phyloP scores from a whole-genome alignment of 495 filamentous ascomycete genomes.

The Penicillium macrosclerotiorum region DNA sequence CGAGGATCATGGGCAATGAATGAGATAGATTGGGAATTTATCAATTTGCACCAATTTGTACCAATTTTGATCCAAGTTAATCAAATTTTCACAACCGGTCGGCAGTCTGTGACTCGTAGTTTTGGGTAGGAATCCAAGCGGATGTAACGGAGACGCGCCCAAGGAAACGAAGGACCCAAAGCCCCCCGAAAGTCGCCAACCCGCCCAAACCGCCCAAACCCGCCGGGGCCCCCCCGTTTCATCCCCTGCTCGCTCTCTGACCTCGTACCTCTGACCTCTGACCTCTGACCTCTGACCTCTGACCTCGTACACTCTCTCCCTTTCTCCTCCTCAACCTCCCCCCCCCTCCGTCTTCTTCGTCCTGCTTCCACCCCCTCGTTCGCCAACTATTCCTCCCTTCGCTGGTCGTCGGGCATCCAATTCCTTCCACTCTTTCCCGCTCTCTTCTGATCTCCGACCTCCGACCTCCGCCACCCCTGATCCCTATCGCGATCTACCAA shows the following conservation, averaged over 20 bases:
- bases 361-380: slow-evolving; percentile 6
- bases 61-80: too few species aligned
- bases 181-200: too few species aligned
- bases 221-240: slow-evolving; percentile 3
- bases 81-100: too few species aligned
- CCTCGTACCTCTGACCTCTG: not conserved
- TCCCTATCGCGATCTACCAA: slow-evolving; percentile 17
- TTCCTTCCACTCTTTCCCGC: too few species aligned
- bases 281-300: not conserved
- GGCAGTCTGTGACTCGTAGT: too few species aligned
- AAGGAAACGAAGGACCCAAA: too few species aligned
- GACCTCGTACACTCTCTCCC: not conserved
- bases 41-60: too few species aligned
- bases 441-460: slow-evolving; percentile 8
- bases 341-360: slow-evolving; percentile 2
- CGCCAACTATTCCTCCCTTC: slow-evolving; percentile 7
- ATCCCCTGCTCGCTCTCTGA: slow-evolving; percentile 7
- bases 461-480: slow-evolving; percentile 16
- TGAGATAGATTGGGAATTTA: too few species aligned
- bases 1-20: too few species aligned
- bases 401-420: slow-evolving; percentile 40
- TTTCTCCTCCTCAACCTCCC: slow-evolving; percentile 8
- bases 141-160: too few species aligned
- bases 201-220: too few species aligned
- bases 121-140: too few species aligned